Evolutionary conservation across 2,329 filamentous ascomycete genomes (phyloP), one percentile per base, ranked within the genome.

Genomic region (Stenocarpella maydis): DNA sequence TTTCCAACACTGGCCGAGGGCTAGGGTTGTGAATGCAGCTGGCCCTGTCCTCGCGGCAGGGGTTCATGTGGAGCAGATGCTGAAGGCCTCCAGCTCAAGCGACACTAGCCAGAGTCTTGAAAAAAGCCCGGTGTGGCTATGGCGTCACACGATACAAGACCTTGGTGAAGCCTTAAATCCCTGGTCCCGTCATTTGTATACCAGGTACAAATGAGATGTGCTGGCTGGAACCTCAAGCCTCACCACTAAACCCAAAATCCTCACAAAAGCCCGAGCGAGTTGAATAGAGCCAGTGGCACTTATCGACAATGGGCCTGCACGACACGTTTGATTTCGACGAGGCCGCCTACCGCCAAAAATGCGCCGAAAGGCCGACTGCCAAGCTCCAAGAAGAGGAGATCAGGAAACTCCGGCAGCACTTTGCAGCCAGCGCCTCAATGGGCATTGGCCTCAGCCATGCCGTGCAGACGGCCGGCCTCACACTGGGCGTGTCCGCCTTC

Each of bases 281-380:
- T 26, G 8, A 31, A 31, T 31, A 14, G 14, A 8, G n/a, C 7
- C 12, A 37, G 8, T 28, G 3, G 26, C 41, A 4, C 28, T 49
- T n/a, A 37, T 43, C 43, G 19, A 39, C 52, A 39, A 71, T 69
- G 69, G 69, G 60, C 31, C 69, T 71, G 15, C 66, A 69, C 24
- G 69, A 71, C 45, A 71, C 67, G n/a, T 71, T 71, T 39, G 60
- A 71, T 26, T 71, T 71, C 12, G 66, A 69, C 10, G 69, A 69
- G 45, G 58, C 66, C 19, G 69, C 66, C 60, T 71, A 71, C 60
- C 69, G 69, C 60, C 37, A 19, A 3, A 71, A 71, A 53, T 71
- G 69, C 45, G 69, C 69, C 1, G 69, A 65, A 21, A 41, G 66
- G 31, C 50, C 69, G 4, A 71, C 66, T 1, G 9, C 63, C n/a